A percentile compares a stretch with the other conserved stretches of the same genome.
phyloP scores from a whole-genome alignment of 2,329 filamentous ascomycete species.

The Aspergillus terreus region DNA sequence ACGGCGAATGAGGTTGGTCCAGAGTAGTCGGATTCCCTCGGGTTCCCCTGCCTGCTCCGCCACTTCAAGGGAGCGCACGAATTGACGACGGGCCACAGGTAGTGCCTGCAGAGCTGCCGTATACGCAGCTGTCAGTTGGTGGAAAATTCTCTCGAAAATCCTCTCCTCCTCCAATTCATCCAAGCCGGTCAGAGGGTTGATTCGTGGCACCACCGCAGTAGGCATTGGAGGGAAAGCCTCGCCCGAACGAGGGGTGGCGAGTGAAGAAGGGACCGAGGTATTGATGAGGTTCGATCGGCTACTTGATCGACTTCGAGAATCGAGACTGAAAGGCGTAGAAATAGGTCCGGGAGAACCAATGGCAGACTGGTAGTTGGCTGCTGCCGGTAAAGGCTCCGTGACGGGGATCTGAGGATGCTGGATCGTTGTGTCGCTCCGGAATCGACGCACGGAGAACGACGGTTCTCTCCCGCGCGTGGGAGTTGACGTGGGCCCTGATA shows the following conservation, averaged over 20 bases:
- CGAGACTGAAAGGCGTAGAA: constrained; percentile 31
- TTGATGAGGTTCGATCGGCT: constrained; percentile 54
- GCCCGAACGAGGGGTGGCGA: constrained; percentile 71
- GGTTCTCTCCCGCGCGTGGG: constrained; percentile 46
- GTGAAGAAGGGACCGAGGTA: constrained; percentile 43
- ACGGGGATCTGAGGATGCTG: constrained; percentile 39
- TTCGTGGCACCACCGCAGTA: constrained; percentile 46
- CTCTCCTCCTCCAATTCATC: constrained; percentile 70
- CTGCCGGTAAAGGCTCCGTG: constrained; percentile 29
- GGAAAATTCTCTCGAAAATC: constrained; percentile 77
- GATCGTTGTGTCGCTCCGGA: constrained; percentile 51
- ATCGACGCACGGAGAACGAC: constrained; percentile 40
- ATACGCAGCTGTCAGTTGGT: constrained; percentile 69
- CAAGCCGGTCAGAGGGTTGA: constrained; percentile 57
- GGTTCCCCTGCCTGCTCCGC: constrained; percentile 59
- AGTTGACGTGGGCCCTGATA: constrained; percentile 32
- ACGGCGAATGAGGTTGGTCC: constrained; percentile 68
- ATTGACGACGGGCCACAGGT: constrained; percentile 65
- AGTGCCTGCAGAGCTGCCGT: constrained; percentile 70
- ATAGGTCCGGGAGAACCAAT: constrained; percentile 29
- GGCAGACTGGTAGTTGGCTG: constrained; percentile 23
- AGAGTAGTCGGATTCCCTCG: constrained; percentile 60
- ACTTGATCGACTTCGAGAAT: constrained; percentile 42
- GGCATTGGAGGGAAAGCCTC: constrained; percentile 65
- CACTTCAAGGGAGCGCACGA: constrained; percentile 60